phyloP scores from a whole-genome alignment of 1,284 basidiomycete genomes.

The Trichosporon coremiiforme region DNA sequence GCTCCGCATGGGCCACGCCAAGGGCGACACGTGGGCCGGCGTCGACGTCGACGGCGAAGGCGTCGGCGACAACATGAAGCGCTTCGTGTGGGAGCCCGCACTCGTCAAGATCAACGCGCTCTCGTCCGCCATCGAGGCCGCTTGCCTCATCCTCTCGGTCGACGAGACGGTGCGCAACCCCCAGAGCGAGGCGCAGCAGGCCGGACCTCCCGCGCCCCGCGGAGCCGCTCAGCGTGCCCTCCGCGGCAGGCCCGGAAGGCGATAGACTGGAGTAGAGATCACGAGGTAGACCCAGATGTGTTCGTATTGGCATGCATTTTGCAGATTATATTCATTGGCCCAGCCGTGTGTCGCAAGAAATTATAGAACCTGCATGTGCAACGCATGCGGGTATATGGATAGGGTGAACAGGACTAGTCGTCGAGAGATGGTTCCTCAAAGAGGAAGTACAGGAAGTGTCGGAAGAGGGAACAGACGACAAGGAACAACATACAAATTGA shows the following conservation, averaged over 20 bases:
- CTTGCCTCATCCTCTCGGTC: conserved; percentile 89
- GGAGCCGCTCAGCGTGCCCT: conserved; percentile 79
- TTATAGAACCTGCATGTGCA: neutral
- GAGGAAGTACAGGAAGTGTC: neutral
- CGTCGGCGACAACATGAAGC: conserved; percentile 92
- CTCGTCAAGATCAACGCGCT: conserved; percentile 95
- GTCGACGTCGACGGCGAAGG: conserved; percentile 94
- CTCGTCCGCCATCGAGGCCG: conserved; percentile 93
- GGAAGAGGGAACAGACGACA: neutral
- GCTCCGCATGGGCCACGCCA: conserved; percentile 93
- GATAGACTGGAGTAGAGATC: conserved; percentile 22
- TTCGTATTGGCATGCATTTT: conserved; percentile 12
- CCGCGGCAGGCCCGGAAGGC: conserved; percentile 63
- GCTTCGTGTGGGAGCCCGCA: conserved; percentile 98
- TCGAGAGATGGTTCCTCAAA: neutral
- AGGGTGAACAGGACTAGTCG: neutral
- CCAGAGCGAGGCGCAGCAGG: conserved; percentile 69
- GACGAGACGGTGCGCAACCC: conserved; percentile 94
- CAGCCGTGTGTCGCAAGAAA: neutral
- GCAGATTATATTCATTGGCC: conserved; percentile 16
- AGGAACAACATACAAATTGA: too few relatives aligned
- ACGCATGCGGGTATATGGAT: neutral
- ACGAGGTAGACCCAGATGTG: conserved; percentile 8
- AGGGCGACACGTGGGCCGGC: conserved; percentile 83
- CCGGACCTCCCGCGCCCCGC: conserved; percentile 80